These are phyloP conservation scores for Zygosaccharomyces bailii DNA, from an alignment of 805 yeast species.

Conservation along the genomic window DNA sequence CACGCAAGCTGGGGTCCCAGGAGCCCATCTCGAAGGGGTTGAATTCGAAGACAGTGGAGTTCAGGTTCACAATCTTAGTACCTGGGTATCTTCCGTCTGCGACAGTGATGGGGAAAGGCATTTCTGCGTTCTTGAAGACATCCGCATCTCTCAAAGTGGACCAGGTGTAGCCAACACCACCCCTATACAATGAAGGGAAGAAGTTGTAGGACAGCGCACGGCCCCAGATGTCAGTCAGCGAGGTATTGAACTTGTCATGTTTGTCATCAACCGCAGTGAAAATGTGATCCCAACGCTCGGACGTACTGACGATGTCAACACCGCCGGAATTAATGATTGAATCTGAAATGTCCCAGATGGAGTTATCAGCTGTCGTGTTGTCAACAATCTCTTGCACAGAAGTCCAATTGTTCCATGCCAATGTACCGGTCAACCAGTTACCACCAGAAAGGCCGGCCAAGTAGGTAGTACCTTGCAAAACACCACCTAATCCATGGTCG, in stretches of 20 bases:
- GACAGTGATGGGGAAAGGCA: conserved; percentile 72
- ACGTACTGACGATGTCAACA: conserved; percentile 49
- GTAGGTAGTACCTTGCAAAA: conserved; percentile 68
- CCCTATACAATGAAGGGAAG: conserved; percentile 55
- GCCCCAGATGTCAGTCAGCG: conserved; percentile 79
- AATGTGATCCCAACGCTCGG: conserved; percentile 53
- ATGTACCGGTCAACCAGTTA: conserved; percentile 72
- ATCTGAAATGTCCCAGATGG: conserved; percentile 68
- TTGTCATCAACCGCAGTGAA: conserved; percentile 52
- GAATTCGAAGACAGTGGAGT: conserved; percentile 67
- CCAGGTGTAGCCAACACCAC: conserved; percentile 63
- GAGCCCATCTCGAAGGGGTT: conserved; percentile 78
- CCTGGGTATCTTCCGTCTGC: conserved; percentile 67
- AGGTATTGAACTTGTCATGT: conserved; percentile 54
- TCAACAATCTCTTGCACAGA: conserved; percentile 56
- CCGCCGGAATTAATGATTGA: conserved; percentile 67
- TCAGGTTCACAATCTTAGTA: conserved; percentile 50
- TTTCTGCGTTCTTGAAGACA: conserved; percentile 56
- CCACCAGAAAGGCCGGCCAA: conserved; percentile 83
- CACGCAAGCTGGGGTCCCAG: conserved; percentile 73
- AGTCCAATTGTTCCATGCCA: conserved; percentile 70
- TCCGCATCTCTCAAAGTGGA: conserved; percentile 58
- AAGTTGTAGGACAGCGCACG: conserved; percentile 71
- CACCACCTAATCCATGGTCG: conserved; percentile 63
- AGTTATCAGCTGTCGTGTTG: conserved; percentile 34